Evolutionary conservation across 345 rosid species (phyloP).

Genomic region (Eucalyptus sp.): DNA sequence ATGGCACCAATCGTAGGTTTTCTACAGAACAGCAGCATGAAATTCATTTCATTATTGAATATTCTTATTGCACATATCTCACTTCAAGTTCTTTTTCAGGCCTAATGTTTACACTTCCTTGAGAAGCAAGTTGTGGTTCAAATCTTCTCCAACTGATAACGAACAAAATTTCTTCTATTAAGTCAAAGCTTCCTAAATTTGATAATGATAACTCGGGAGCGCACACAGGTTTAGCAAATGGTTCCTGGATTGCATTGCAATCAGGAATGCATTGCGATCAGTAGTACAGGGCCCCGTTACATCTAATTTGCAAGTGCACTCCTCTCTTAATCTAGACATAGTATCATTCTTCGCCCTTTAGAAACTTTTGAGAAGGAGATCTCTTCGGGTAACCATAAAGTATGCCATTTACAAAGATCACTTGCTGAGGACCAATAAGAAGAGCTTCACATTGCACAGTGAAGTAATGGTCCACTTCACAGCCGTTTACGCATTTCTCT

Average conservation of each 20-base stretch:
- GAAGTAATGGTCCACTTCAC: background rate
- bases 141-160: too few species aligned
- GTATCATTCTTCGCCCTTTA: background rate
- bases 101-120: background rate
- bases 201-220: background rate
- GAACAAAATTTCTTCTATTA: background rate
- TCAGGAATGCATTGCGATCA: background rate
- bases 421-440: background rate
- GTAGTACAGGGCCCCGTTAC: background rate
- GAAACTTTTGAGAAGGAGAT: background rate
- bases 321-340: background rate
- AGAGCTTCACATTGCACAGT: background rate
- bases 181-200: background rate
- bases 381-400: background rate
- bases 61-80: background rate
- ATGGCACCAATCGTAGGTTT: background rate
- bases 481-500: too few species aligned
- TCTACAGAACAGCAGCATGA: background rate
- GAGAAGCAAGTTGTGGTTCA: background rate
- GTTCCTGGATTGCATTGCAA: background rate
- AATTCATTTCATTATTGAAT: too few species aligned
- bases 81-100: background rate
- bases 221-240: background rate
- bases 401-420: background rate
- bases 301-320: background rate